Base-by-base conservation (phyloP, 78 protist species). In the Planoprotostelium fungivorum region DNA sequence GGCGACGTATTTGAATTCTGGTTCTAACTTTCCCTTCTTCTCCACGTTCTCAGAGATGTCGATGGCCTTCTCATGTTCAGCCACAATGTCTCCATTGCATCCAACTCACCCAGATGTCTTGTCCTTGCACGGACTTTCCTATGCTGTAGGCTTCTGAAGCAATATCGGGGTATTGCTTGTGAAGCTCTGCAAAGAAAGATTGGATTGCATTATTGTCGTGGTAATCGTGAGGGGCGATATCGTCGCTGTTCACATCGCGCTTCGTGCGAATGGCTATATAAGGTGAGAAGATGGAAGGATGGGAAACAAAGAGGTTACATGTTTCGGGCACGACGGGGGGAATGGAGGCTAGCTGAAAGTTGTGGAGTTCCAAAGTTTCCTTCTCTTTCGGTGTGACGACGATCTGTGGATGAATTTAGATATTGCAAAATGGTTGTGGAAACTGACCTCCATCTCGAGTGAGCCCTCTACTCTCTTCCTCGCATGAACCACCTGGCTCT, bases 1-100 rank as follows among this genome's bases (percentile, higher is more conserved):
- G 35, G 91, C 94, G 84, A 92, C 63, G 37, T 89, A 89, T 85
- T 92, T 92, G 37, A 89, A 34, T 84, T 83, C 38, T 31, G 91
- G 94, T 38, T 89, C 39, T 34, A 89, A 37, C 38, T 36, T 36
- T 29, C 38, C 9, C 35, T 31, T 51, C 31, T 51, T 51, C 16
- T 25, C 31, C 31, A 16, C 31, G 16, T 51, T 51, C 73, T 51
- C 73, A 5, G 73, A 51, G 73, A 51, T 5, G 73, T 51, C 73
- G 5, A 51, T 51, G 31, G 73, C 73, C 73, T 51, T 51, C 16
- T 5, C 5, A 51, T 51, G 5, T 51, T 51, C 73, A 51, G 73
- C 73, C 31, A 51, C 73, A 51, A 51, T 16, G 73, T 5, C 73
- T 5, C 73, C 73, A 51, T 51, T 25, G 73, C 73, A 51, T 25